phyloP scores from a whole-genome alignment of 305 asterid genomes.

The Nicotiana rustica region DNA sequence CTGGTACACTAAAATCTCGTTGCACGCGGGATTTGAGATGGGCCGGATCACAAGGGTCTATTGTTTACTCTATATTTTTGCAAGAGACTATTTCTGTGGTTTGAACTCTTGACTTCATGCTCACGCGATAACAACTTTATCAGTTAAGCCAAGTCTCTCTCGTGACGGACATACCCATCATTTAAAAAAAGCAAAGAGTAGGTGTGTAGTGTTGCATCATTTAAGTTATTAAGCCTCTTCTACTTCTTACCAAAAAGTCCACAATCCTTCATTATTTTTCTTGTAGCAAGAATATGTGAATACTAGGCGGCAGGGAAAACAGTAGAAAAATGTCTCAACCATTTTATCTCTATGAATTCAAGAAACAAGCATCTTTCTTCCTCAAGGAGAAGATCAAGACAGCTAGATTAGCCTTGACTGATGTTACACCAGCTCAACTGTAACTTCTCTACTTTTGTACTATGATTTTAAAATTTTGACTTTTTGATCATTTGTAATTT shows the following conservation, averaged over 20 bases:
- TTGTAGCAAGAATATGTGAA: conserved; percentile 58
- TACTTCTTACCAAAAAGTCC: conserved; percentile 3
- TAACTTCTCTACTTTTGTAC: conserved; percentile 36
- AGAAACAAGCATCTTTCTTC: conserved; percentile 91
- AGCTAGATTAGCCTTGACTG: conserved; percentile 91
- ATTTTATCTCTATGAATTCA: conserved; percentile 66
- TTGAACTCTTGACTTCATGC: rapidly evolving
- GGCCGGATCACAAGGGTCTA: too few species aligned
- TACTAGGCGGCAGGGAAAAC: conserved; percentile 46
- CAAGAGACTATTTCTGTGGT: too few species aligned
- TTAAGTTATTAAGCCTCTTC: background rate
- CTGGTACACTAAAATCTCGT: too few species aligned
- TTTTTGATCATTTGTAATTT: background rate
- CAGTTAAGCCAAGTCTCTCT: too few species aligned
- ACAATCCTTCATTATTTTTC: conserved; percentile 3
- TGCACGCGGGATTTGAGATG: too few species aligned
- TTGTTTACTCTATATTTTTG: too few species aligned
- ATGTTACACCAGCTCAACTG: conserved; percentile 88
- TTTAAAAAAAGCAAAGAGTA: background rate
- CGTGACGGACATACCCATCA: too few species aligned
- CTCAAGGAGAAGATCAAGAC: conserved; percentile 92
- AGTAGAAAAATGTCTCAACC: conserved; percentile 54
- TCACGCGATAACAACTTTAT: too few species aligned
- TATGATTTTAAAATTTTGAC: background rate
- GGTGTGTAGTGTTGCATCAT: conserved; percentile 17